Evolutionary conservation across 495 filamentous ascomycete species (phyloP).

Genomic region (Halenospora varia): DNA sequence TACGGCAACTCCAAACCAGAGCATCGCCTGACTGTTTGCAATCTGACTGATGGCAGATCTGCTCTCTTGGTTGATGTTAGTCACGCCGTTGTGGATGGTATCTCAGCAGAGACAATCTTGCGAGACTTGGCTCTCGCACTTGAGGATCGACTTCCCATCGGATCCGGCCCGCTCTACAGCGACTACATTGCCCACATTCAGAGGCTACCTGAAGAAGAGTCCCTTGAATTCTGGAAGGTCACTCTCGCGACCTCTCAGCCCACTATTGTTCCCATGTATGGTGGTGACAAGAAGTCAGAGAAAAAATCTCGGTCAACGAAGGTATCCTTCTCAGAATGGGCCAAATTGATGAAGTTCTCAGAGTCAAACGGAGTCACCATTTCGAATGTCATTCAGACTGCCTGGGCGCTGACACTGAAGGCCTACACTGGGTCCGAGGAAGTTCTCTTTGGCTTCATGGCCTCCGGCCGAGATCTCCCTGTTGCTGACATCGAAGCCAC

Average conservation of each 20-base stretch:
- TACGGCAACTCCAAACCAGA: conserved; percentile 37
- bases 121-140: neutral
- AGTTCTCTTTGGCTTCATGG: conserved; percentile 46
- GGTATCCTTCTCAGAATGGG: conserved; percentile 25
- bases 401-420: conserved; percentile 53
- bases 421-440: conserved; percentile 47
- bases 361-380: no score
- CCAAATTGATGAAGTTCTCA: conserved; percentile 5
- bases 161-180: neutral
- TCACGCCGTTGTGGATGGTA: conserved; percentile 48
- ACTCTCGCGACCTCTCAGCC: neutral
- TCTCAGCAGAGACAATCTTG: conserved; percentile 5
- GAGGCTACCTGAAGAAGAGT: neutral
- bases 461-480: neutral
- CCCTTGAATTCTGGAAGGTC: neutral
- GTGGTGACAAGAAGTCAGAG: conserved; percentile 12
- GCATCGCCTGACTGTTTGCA: conserved; percentile 47
- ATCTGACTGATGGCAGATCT: conserved; percentile 34
- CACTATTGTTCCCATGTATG: conserved; percentile 2
- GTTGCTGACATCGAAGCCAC: neutral
- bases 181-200: conserved; percentile 1
- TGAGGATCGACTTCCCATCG: neutral
- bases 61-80: conserved; percentile 52
- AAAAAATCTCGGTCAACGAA: conserved; percentile 26
- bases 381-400: conserved; percentile 37